Base-by-base conservation (phyloP, 768 basidiomycete species). In the Peribolospora kevripleyi region DNA sequence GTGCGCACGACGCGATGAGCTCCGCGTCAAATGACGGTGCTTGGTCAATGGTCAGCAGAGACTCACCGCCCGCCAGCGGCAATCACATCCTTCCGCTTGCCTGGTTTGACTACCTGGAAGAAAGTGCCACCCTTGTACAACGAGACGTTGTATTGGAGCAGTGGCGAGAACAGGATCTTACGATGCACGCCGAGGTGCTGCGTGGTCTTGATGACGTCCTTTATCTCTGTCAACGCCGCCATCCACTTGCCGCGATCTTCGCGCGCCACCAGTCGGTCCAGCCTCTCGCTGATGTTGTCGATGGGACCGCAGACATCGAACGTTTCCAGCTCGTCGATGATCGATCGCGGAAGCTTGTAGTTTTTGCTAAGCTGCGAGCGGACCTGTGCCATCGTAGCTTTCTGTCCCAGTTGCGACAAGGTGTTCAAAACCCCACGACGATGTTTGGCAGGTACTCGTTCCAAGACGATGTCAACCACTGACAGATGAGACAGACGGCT, bases 61-160 rank as follows among this genome's bases (percentile, higher is more conserved):
- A 58, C 74, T 51, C 54, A 83, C 83, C 84, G 73, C 61, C 84
- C 84, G 54, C 82, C 84, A n/a, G 75, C 76, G 40, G 83, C 84
- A 14, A 87, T 73, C 6, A 84, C 72, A 55, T 85, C 83, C 2
- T 70, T 68, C 14, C 73, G 73, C 63, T 80, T 84, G 59, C 71
- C 76, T 52, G 74, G 75, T 56, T 76, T 72, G 8, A 79, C 77
- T 1, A 85, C 76, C 61, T 85, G 83, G 51, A 88, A 72, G 49
- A 83, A 70, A 41, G 25, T 25, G 25, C 25, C 25, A 25, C 25
- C 25, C 25, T 25, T 25, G 25, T 25, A 25, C 25, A 25, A 25
- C 25, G 25, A 25, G 25, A 25, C 25, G 25, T 25, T 25, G 25
- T 25, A 25, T 25, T 25, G 25, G 25, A 25, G 25, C 25, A 25